Conservation (phyloP, 108 stramenopile species). For the Schizochytrium sp. region DNA sequence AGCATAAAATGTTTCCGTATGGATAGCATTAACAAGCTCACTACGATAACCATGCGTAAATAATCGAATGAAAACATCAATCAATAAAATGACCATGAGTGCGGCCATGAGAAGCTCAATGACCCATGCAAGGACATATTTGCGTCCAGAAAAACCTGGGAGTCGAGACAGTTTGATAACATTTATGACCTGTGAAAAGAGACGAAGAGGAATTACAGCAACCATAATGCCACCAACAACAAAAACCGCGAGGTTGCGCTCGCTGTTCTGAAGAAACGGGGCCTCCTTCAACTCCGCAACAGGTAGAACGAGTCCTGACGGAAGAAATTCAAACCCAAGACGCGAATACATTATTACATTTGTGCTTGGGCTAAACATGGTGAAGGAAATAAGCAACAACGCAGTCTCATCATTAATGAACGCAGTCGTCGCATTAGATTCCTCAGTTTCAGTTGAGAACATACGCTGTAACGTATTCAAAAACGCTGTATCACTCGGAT, state of each 20-base stretch:
- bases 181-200: constrained; percentile 1
- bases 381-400: neutral
- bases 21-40: neutral
- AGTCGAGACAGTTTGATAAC: neutral
- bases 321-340: constrained; percentile 24
- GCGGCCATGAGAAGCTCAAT: neutral
- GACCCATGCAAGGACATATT: neutral
- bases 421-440: neutral
- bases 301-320: constrained; percentile 24
- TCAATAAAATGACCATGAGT: neutral
- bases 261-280: neutral
- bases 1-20: neutral
- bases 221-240: neutral
- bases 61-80: neutral
- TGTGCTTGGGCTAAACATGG: constrained; percentile 7
- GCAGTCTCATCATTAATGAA: constrained; percentile 29
- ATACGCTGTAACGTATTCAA: constrained; percentile 3
- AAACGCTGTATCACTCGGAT: neutral
- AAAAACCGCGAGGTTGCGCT: neutral
- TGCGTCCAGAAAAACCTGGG: neutral
- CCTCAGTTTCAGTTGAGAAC: neutral
- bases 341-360: constrained; percentile 5
- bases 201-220: neutral
- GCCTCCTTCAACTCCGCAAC: neutral
- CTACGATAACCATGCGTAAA: neutral